Conservation (phyloP, 805 yeast genomes). For the Blastobotrys parvus region DNA sequence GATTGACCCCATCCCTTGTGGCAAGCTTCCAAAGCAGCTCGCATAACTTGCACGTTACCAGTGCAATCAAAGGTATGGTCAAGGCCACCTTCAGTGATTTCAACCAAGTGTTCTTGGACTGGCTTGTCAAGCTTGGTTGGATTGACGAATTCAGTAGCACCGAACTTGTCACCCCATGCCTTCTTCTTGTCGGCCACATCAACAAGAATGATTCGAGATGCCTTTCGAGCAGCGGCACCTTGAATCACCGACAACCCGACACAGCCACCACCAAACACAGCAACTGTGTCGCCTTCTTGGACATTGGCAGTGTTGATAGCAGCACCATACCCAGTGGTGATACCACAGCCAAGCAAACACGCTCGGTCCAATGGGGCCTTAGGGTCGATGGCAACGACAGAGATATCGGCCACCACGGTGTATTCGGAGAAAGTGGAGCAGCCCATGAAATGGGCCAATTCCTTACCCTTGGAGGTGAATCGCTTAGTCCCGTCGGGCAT, state of each 20-base stretch:
- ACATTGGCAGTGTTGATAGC: slow-evolving; percentile 91
- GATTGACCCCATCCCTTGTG: slow-evolving; percentile 99
- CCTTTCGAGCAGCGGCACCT: slow-evolving; percentile 82
- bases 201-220: slow-evolving; percentile 68
- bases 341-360: slow-evolving; percentile 95
- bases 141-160: slow-evolving; percentile 93
- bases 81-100: slow-evolving; percentile 93
- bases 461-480: slow-evolving; percentile 69
- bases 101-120: slow-evolving; percentile 74
- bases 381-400: slow-evolving; percentile 85
- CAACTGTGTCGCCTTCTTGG: slow-evolving; percentile 85
- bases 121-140: slow-evolving; percentile 65
- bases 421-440: slow-evolving; percentile 95
- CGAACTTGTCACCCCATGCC: slow-evolving; percentile 80
- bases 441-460: slow-evolving; percentile 91
- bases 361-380: slow-evolving; percentile 78
- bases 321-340: slow-evolving; percentile 97
- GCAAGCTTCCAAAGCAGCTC: slow-evolving; percentile 92
- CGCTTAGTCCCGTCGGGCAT: slow-evolving; percentile 98
- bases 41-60: slow-evolving; percentile 92
- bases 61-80: slow-evolving; percentile 97
- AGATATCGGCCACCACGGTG: slow-evolving; percentile 96
- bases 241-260: slow-evolving; percentile 95
- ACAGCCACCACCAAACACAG: slow-evolving; percentile 96
- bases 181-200: slow-evolving; percentile 81